phyloP scores from a whole-genome alignment of 2,329 filamentous ascomycete genomes.

The Ceratocystiopsis brevicomis region DNA sequence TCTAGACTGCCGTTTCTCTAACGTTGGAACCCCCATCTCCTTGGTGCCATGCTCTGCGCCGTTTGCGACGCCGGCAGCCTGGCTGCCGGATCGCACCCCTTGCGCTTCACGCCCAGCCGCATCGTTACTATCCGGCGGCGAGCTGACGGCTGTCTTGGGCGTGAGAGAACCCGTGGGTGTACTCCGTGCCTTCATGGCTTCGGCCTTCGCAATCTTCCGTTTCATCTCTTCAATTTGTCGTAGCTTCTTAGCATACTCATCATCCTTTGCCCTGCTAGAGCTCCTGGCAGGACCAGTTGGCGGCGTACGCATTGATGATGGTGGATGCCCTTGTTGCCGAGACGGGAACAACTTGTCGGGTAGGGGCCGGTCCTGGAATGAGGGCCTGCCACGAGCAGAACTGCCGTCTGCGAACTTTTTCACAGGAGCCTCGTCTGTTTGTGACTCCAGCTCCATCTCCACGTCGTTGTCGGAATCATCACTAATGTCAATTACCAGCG shows the following conservation, averaged over 20 bases:
- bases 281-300: constrained; percentile 18
- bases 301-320: constrained; percentile 19
- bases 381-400: background rate
- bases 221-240: constrained; percentile 43
- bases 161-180: constrained; percentile 13
- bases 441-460: constrained; percentile 8
- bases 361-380: no score
- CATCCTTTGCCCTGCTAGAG: constrained; percentile 15
- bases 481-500: constrained; percentile 69
- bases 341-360: constrained; percentile 8
- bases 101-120: no score
- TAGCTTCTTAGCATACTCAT: constrained; percentile 31
- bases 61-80: no score
- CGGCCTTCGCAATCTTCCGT: constrained; percentile 36
- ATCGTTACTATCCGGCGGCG: background rate
- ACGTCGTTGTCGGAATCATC: constrained; percentile 30
- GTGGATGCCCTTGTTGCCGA: constrained; percentile 23
- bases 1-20: no score
- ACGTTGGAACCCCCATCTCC: background rate
- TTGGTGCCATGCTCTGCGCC: background rate
- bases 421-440: constrained; percentile 8
- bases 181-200: constrained; percentile 30
- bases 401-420: background rate
- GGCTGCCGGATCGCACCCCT: no score
- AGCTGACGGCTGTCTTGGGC: constrained; percentile 8